phyloP scores from a whole-genome alignment of 371 early-diverging fungal genomes.

The Mucor racemosus region DNA sequence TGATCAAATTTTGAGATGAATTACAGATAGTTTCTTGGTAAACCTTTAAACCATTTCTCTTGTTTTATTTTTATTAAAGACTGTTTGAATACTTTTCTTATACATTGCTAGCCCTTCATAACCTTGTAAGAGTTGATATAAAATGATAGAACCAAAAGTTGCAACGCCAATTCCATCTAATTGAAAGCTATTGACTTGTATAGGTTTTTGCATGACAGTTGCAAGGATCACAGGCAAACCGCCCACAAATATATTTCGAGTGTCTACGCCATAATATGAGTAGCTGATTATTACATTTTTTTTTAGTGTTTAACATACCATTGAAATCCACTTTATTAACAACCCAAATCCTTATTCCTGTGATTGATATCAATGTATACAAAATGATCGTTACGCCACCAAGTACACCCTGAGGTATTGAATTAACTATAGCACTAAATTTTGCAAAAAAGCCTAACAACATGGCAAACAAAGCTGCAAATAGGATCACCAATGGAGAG shows the following conservation, averaged over 20 bases:
- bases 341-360: constrained; percentile 55
- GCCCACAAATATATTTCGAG: constrained; percentile 45
- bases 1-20: background rate
- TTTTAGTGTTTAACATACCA: background rate
- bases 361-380: constrained; percentile 49
- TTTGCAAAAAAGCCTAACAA: constrained; percentile 49
- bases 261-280: constrained; percentile 12
- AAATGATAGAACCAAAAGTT: constrained; percentile 34
- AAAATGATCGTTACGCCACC: constrained; percentile 49
- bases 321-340: constrained; percentile 40
- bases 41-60: background rate
- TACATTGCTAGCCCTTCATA: background rate
- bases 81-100: background rate
- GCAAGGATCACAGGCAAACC: constrained; percentile 36
- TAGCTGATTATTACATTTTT: background rate
- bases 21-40: too few relatives aligned
- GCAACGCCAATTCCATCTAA: constrained; percentile 41
- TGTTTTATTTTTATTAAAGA: background rate
- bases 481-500: constrained; percentile 42
- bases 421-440: constrained; percentile 46
- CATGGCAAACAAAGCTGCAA: constrained; percentile 45
- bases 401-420: constrained; percentile 50
- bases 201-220: constrained; percentile 17
- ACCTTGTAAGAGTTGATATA: constrained; percentile 30
- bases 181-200: constrained; percentile 15